A percentile compares a stretch with the other conserved stretches of the same genome.
Conservation (phyloP, 2,329 filamentous ascomycete genomes). For the Sphaceloma murrayae region DNA sequence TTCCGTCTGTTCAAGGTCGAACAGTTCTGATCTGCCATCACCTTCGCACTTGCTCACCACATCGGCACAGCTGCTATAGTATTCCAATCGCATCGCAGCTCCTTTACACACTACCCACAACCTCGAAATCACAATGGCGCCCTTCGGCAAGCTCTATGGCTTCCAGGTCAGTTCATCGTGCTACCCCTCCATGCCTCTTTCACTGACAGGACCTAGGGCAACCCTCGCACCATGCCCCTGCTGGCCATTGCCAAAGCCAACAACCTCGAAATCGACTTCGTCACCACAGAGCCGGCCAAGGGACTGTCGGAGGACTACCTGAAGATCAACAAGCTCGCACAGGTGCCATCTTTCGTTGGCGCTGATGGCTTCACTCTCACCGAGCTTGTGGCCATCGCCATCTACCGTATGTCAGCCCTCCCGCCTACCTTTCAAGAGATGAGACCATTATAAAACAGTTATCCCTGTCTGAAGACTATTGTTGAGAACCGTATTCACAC, state of each 20-base stretch:
- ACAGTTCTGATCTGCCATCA: too few species aligned
- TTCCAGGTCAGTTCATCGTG: constrained; percentile 53
- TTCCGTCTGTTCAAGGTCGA: too few species aligned
- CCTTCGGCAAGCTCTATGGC: constrained; percentile 97
- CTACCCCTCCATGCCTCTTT: constrained; percentile 15
- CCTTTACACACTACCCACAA: constrained; percentile 16
- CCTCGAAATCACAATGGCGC: constrained; percentile 34
- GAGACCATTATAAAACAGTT: constrained; percentile 69
- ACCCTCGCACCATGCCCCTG: constrained; percentile 81
- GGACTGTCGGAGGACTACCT: constrained; percentile 65
- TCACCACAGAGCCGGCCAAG: constrained; percentile 58
- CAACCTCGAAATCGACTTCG: constrained; percentile 80
- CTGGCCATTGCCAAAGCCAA: constrained; percentile 96
- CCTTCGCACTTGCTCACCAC: too few species aligned
- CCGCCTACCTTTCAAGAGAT: constrained; percentile 49
- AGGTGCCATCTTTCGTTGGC: constrained; percentile 87
- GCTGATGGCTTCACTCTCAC: constrained; percentile 81
- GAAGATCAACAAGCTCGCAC: constrained; percentile 77
- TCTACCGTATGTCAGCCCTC: constrained; percentile 63
- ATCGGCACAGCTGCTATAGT: too few species aligned
- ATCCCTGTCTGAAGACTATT: constrained; percentile 96
- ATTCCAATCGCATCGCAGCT: constrained; percentile 15
- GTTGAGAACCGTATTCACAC: constrained; percentile 79
- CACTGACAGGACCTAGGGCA: constrained; percentile 48
- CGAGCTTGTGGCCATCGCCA: constrained; percentile 88